These are phyloP conservation scores for Thielaviopsis populi DNA, from an alignment of 2,329 filamentous ascomycete species.

Conservation along the genomic window DNA sequence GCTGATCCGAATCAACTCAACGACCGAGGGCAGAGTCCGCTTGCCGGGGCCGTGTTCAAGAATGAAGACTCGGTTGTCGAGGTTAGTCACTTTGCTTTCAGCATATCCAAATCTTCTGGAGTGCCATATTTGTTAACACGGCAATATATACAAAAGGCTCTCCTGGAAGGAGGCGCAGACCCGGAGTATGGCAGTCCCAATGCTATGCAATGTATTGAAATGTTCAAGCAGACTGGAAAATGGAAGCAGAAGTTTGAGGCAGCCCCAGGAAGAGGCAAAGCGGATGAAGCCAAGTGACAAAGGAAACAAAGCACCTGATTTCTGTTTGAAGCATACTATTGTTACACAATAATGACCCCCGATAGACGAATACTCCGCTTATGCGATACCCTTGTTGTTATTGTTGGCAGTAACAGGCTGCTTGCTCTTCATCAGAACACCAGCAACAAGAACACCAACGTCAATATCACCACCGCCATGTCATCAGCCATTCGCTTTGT, in stretches of 20 bases:
- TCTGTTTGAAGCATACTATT: neutral
- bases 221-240: constrained; percentile 38
- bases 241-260: constrained; percentile 37
- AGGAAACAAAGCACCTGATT: neutral
- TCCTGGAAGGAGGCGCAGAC: constrained; percentile 39
- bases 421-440: neutral
- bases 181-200: constrained; percentile 37
- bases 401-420: neutral
- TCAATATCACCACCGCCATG: neutral
- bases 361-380: neutral
- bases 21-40: constrained; percentile 50
- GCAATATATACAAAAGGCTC: constrained; percentile 22
- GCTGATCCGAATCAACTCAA: constrained; percentile 55
- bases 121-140: neutral
- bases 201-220: constrained; percentile 32
- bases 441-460: neutral
- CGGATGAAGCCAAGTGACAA: constrained; percentile 5
- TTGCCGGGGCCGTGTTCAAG: constrained; percentile 62
- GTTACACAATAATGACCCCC: neutral
- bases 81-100: constrained; percentile 23
- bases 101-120: neutral
- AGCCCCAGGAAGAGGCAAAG: constrained; percentile 35
- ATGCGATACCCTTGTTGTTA: too few species aligned
- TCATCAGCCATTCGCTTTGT: constrained; percentile 26
- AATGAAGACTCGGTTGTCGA: constrained; percentile 49